Conservation (phyloP, 805 yeast species). For the Teunomyces stri region DNA sequence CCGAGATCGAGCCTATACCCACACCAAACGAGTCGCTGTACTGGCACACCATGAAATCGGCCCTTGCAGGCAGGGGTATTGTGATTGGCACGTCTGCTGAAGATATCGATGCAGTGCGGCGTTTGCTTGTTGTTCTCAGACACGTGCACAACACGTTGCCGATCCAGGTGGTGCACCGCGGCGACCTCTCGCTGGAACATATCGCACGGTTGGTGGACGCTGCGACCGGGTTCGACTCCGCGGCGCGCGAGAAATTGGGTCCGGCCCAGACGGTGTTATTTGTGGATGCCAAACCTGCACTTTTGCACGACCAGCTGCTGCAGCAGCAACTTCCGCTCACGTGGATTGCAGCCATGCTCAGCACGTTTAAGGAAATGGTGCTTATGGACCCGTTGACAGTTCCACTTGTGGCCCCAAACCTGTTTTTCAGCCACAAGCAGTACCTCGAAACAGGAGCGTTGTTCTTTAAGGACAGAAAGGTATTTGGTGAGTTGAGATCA, state of each 20-base stretch:
- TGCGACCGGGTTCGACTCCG: not conserved
- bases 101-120: not conserved
- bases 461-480: slow-evolving; percentile 23
- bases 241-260: not conserved
- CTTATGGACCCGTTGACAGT: slow-evolving; percentile 8
- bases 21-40: not conserved
- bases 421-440: slow-evolving; percentile 9
- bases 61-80: slow-evolving; percentile 9
- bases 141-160: slow-evolving; percentile 10
- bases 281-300: not conserved
- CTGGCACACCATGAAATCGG: not conserved
- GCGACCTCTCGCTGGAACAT: not conserved
- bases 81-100: slow-evolving; percentile 7
- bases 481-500: slow-evolving; percentile 1
- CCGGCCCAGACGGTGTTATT: not conserved
- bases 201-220: slow-evolving; percentile 7
- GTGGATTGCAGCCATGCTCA: slow-evolving; percentile 9
- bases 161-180: slow-evolving; percentile 10
- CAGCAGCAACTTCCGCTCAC: slow-evolving; percentile 1
- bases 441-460: slow-evolving; percentile 17
- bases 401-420: slow-evolving; percentile 8
- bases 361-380: slow-evolving; percentile 10
- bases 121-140: slow-evolving; percentile 7
- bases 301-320: not conserved
- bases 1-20: not conserved